Conservation (phyloP, 495 filamentous ascomycete genomes). For the Penicillium bialowiezense region DNA sequence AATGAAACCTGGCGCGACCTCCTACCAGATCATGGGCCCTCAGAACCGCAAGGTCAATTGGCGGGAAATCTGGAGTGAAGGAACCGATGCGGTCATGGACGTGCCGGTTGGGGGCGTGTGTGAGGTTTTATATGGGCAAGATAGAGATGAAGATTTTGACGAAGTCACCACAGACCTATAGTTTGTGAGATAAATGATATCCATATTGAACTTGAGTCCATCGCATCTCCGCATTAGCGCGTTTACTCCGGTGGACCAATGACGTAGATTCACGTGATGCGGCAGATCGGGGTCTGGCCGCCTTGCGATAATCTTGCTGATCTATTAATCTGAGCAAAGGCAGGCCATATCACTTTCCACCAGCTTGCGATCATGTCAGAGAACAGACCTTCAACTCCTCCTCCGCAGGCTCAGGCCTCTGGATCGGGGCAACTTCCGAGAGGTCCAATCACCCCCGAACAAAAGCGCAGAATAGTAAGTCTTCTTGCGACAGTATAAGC, state of each 20-base stretch:
- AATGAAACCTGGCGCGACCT: constrained; percentile 45
- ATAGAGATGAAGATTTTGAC: constrained; percentile 35
- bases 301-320: background rate
- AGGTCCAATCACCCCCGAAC: constrained; percentile 69
- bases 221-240: background rate
- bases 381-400: constrained; percentile 62
- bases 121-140: constrained; percentile 65
- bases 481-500: background rate
- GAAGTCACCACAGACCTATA: constrained; percentile 6
- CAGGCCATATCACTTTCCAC: background rate
- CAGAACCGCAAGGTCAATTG: constrained; percentile 59
- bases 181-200: too few relatives aligned
- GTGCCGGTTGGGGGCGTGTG: constrained; percentile 95
- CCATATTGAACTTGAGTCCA: too few relatives aligned
- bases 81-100: constrained; percentile 98
- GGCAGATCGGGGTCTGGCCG: constrained; percentile 1
- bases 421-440: constrained; percentile 40
- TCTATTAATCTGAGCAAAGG: background rate
- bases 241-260: constrained; percentile 1
- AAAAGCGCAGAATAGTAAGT: constrained; percentile 66
- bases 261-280: constrained; percentile 7
- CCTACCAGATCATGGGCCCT: constrained; percentile 46
- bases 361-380: constrained; percentile 17
- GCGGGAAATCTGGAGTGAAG: constrained; percentile 79
- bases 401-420: constrained; percentile 35